Conservation (phyloP, 768 basidiomycete species). For the Serendipita sp. region DNA sequence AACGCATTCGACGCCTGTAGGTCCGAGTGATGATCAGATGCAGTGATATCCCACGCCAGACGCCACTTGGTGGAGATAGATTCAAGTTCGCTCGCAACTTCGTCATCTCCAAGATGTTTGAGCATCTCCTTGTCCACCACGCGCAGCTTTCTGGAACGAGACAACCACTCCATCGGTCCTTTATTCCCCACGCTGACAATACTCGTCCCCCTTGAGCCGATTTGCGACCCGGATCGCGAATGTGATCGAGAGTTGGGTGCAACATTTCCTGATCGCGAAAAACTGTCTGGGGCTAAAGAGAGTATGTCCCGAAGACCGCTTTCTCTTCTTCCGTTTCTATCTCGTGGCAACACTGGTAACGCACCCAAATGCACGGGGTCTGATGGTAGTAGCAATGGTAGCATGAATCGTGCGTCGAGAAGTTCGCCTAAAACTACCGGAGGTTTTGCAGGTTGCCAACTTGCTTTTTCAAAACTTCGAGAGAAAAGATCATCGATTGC, state of each 20-base stretch:
- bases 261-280: slow-evolving; percentile 4
- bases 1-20: background rate
- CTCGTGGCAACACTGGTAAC: slow-evolving; percentile 25
- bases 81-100: slow-evolving; percentile 3
- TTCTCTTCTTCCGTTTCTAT: slow-evolving; percentile 16
- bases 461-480: slow-evolving; percentile 39
- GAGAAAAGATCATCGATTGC: slow-evolving; percentile 74
- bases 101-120: background rate
- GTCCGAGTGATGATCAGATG: background rate
- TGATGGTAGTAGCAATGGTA: slow-evolving; percentile 70
- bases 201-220: slow-evolving; percentile 6
- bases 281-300: background rate
- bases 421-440: slow-evolving; percentile 80
- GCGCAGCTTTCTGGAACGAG: slow-evolving; percentile 6
- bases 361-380: slow-evolving; percentile 66
- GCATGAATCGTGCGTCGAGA: slow-evolving; percentile 84
- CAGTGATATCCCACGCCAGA: background rate
- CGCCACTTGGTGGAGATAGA: background rate
- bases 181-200: slow-evolving; percentile 6
- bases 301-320: background rate
- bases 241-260: slow-evolving; percentile 2
- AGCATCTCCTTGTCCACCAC: slow-evolving; percentile 1
- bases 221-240: slow-evolving; percentile 7
- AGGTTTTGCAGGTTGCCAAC: slow-evolving; percentile 64
- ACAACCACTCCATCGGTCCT: slow-evolving; percentile 8